A percentile compares a stretch with the other conserved stretches of the same genome.
phyloP scores from a whole-genome alignment of 2,329 filamentous ascomycete genomes.

The Aureobasidium namibiae region DNA sequence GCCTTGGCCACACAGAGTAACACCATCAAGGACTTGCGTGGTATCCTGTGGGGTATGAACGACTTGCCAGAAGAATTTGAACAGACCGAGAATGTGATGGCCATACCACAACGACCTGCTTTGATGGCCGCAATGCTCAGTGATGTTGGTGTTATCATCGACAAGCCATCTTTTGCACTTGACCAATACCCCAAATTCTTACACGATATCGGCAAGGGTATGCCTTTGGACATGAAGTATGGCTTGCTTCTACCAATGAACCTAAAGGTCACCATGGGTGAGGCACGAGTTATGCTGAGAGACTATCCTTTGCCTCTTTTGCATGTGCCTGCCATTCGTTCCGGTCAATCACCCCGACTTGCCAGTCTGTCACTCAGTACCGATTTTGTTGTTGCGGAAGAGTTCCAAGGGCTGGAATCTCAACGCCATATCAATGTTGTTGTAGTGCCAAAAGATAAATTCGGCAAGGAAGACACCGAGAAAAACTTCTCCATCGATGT shows the following conservation, averaged over 20 bases:
- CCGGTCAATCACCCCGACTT: slow-evolving; percentile 68
- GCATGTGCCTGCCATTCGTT: slow-evolving; percentile 76
- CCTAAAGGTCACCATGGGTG: slow-evolving; percentile 81
- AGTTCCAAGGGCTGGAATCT: slow-evolving; percentile 74
- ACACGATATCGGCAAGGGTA: slow-evolving; percentile 87
- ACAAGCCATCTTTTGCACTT: slow-evolving; percentile 87
- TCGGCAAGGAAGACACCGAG: slow-evolving; percentile 46
- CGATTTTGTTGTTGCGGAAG: slow-evolving; percentile 93
- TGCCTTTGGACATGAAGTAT: slow-evolving; percentile 87
- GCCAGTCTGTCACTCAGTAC: slow-evolving; percentile 78
- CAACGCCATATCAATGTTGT: slow-evolving; percentile 73
- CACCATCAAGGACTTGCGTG: slow-evolving; percentile 70
- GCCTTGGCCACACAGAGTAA: slow-evolving; percentile 61
- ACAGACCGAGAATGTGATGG: slow-evolving; percentile 75
- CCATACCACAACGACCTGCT: slow-evolving; percentile 75
- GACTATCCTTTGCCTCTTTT: slow-evolving; percentile 91
- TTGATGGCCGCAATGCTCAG: slow-evolving; percentile 73
- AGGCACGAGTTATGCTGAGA: slow-evolving; percentile 74
- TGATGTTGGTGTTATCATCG: slow-evolving; percentile 75
- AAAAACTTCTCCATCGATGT: slow-evolving; percentile 78
- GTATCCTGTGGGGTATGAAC: slow-evolving; percentile 73
- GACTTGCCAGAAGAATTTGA: slow-evolving; percentile 73
- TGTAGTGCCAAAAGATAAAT: slow-evolving; percentile 64
- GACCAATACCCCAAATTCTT: slow-evolving; percentile 76
- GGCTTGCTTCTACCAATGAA: slow-evolving; percentile 83